Base-by-base conservation (phyloP, 2,329 filamentous ascomycete genomes). In the Aspergillus persii region DNA sequence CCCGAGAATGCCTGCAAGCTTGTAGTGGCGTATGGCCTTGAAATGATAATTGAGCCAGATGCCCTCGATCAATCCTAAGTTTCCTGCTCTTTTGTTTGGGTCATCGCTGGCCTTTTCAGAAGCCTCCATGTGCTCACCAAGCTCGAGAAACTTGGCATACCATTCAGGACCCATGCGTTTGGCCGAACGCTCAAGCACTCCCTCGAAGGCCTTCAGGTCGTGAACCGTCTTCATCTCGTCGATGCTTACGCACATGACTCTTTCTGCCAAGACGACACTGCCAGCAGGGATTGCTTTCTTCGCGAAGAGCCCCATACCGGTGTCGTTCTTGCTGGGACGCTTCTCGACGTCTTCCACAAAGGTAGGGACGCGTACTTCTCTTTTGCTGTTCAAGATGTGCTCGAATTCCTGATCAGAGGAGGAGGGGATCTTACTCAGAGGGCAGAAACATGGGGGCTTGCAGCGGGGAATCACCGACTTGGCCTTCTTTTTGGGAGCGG, bases 31-130 rank as follows among this genome's bases (percentile, higher is more conserved):
- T 4, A 18, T 7, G 2, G 51, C 30, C 6, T 53, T 41, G 26
- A 62, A 4, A 29, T 60, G 48, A 41, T 64, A 51, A 2, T 18
- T 8, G 26, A 61, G 49, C 63, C 63, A 66, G 29, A 61, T 58
- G 8, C 50, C 46, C 3, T 36, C 46, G 31, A 36, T 48, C 29
- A 23, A 15, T 2, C 46, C 52, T 50, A 29, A 29, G 4, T 5
- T 36, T 44, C 12, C 11, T 9, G 33, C 44, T n/a, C 36, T 15
- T 41, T n/a, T 41, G 5, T n/a, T 15, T 41, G 36, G 4, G n/a
- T n/a, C 36, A 12, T 15, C 36, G n/a, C n/a, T 7, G 36, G 2
- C 15, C 15, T 41, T 2, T 5, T 15, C 36, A 41, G 12, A 7
- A n/a, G 12, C 3, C 12, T n/a, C 36, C 15, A 7, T 7, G 2